phyloP scores from a whole-genome alignment of 2,329 filamentous ascomycete species.

The Neopestalotiopsis clavispora region DNA sequence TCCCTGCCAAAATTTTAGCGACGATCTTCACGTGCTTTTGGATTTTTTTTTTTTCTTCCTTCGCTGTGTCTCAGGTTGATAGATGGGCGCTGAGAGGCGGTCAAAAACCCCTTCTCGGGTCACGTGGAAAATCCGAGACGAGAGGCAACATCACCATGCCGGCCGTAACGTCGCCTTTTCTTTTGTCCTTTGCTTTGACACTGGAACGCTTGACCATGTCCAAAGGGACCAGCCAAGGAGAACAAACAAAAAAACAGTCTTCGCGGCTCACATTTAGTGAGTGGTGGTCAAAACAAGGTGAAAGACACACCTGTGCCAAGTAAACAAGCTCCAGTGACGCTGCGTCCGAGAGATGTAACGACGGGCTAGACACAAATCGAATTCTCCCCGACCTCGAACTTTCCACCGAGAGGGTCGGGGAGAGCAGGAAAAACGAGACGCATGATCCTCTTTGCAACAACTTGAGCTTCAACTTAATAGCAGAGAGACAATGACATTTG shows the following conservation, averaged over 20 bases:
- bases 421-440: not conserved
- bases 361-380: conserved; percentile 19
- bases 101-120: not conserved
- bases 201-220: not conserved
- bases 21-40: not conserved
- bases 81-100: not conserved
- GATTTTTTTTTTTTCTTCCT: not conserved
- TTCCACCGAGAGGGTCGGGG: not conserved
- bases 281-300: not conserved
- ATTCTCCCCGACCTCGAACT: not conserved
- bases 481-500: conserved; percentile 2
- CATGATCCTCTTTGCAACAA: conserved; percentile 18
- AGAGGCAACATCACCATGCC: not conserved
- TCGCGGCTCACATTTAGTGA: not conserved
- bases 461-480: conserved; percentile 14
- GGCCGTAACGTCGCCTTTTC: conserved; percentile 1
- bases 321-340: conserved; percentile 16
- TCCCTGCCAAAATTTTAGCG: not conserved
- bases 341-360: conserved; percentile 20
- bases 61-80: not conserved
- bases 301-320: conserved; percentile 8
- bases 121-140: not conserved
- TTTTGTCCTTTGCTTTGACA: not conserved
- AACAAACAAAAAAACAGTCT: not conserved
- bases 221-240: not conserved